Evolutionary conservation across 371 early-diverging fungal genomes (phyloP).

Genomic region (Phascolomyces articulosus): DNA sequence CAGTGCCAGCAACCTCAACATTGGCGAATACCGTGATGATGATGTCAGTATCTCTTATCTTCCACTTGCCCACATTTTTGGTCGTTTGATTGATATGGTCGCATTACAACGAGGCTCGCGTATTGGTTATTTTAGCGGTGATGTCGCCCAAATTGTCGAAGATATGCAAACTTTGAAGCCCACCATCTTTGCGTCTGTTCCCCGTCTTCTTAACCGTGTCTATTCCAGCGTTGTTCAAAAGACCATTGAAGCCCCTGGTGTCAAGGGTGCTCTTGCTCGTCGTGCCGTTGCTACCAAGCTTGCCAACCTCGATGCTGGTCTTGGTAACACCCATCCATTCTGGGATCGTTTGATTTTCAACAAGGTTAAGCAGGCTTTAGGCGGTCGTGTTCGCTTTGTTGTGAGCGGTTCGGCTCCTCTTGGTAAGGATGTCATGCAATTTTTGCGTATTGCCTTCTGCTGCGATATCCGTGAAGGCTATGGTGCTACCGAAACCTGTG

Average conservation of each 20-base stretch:
- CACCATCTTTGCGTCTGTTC: constrained; percentile 87
- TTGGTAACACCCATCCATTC: constrained; percentile 69
- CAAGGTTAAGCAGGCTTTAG: constrained; percentile 84
- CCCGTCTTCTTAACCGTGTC: constrained; percentile 91
- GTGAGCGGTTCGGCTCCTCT: constrained; percentile 94
- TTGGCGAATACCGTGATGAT: constrained; percentile 8
- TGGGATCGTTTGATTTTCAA: constrained; percentile 95
- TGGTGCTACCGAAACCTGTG: constrained; percentile 89
- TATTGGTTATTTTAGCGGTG: constrained; percentile 89
- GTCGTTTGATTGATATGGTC: constrained; percentile 57
- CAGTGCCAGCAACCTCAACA: constrained; percentile 22
- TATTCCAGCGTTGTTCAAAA: constrained; percentile 77
- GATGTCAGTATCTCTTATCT: constrained; percentile 62
- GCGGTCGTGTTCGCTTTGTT: constrained; percentile 86
- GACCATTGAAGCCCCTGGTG: constrained; percentile 73
- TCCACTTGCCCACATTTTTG: constrained; percentile 95
- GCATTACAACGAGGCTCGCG: constrained; percentile 48
- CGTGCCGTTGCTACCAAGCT: constrained; percentile 56
- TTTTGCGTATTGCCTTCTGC: constrained; percentile 84
- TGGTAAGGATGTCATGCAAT: constrained; percentile 79
- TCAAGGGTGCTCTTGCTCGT: constrained; percentile 65
- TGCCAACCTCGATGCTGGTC: constrained; percentile 56
- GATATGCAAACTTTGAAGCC: constrained; percentile 86
- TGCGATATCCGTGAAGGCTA: constrained; percentile 79
- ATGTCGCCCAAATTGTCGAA: constrained; percentile 75